These are phyloP conservation scores for Coemansia sp. DNA, from an alignment of 192 early-diverging fungal genomes.

Conservation along the genomic window DNA sequence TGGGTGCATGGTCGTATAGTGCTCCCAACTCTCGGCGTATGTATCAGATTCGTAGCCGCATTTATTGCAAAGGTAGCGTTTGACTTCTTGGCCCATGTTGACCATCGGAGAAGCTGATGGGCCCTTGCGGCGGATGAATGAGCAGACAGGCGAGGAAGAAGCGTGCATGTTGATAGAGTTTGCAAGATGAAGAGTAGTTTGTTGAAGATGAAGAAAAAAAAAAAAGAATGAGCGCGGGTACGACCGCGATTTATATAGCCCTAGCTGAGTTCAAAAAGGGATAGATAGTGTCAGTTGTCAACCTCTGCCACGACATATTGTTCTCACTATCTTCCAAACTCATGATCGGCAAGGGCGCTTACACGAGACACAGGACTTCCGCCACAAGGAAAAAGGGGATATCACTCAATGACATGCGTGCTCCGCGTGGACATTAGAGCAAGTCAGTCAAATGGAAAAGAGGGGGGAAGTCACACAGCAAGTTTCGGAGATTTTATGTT, in stretches of 20 bases:
- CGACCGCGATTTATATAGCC: no score
- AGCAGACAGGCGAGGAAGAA: not conserved
- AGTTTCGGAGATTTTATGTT: not conserved
- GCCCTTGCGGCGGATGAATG: not conserved
- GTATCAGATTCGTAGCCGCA: conserved; percentile 16
- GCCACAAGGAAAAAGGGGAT: not conserved
- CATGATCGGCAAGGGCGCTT: not conserved
- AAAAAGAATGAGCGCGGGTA: not conserved
- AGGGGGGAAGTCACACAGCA: not conserved
- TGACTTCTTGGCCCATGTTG: conserved; percentile 3
- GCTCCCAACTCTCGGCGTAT: conserved; percentile 51
- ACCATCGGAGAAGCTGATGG: not conserved
- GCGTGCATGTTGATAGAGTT: not conserved
- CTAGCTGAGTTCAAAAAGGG: no score
- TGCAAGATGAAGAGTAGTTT: conserved; percentile 7
- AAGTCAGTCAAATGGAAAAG: not conserved
- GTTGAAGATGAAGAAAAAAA: conserved; percentile 7
- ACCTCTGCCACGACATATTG: no score
- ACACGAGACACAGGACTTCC: not conserved
- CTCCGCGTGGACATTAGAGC: not conserved
- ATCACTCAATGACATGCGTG: not conserved
- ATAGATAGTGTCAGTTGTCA: no score
- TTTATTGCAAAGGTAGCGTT: conserved; percentile 9
- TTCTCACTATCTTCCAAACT: no score
- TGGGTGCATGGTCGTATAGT: conserved; percentile 11